phyloP scores from a whole-genome alignment of 164 flowering plant species.

The Amborella trichopoda region DNA sequence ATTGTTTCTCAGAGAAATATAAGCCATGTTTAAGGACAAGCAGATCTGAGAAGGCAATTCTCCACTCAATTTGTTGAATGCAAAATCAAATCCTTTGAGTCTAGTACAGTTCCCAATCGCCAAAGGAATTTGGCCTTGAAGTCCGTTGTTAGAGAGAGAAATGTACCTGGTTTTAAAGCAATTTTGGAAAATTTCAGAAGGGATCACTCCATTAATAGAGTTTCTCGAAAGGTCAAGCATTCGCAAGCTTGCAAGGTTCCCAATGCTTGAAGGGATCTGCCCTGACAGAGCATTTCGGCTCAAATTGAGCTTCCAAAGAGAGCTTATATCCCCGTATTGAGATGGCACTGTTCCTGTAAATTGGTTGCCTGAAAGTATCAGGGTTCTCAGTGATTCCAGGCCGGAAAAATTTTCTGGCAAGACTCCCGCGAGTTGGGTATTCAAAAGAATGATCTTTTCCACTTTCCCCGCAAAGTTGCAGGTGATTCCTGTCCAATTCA shows the following conservation, averaged over 20 bases:
- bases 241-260: constrained; percentile 51
- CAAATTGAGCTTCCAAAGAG: constrained; percentile 84
- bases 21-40: constrained; percentile 39
- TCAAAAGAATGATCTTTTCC: constrained; percentile 65
- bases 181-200: constrained; percentile 42
- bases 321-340: constrained; percentile 37
- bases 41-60: constrained; percentile 36
- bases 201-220: constrained; percentile 54
- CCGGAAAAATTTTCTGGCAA: constrained; percentile 64
- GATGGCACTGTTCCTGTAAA: constrained; percentile 63
- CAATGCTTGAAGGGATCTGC: constrained; percentile 65
- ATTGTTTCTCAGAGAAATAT: constrained; percentile 65
- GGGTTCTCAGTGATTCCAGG: constrained; percentile 42
- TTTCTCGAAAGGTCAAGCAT: constrained; percentile 85
- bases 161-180: constrained; percentile 62
- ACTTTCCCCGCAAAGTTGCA: constrained; percentile 61
- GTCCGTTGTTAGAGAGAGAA: constrained; percentile 59
- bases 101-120: constrained; percentile 48
- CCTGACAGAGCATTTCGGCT: constrained; percentile 83
- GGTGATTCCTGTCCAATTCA: constrained; percentile 43
- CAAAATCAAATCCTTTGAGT: constrained; percentile 69
- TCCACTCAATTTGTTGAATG: constrained; percentile 64
- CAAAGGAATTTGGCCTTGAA: constrained; percentile 55
- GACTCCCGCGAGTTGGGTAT: constrained; percentile 57
- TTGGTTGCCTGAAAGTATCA: constrained; percentile 66